phyloP scores from a whole-genome alignment of 2,329 filamentous ascomycete genomes.

The Ceratocystis eucalypticola region DNA sequence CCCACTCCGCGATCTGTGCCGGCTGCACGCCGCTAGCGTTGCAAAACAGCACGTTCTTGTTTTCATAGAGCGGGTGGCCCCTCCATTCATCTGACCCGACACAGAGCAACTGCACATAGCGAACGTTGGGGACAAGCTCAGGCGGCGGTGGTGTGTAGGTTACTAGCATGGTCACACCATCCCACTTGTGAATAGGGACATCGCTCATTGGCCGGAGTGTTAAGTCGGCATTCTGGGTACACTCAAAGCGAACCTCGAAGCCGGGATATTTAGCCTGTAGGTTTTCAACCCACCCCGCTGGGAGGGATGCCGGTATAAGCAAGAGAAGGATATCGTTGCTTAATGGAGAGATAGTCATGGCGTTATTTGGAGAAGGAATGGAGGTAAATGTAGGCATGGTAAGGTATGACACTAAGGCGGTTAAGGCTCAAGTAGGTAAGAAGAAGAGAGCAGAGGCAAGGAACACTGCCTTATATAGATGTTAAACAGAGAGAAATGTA shows the following conservation, averaged over 20 bases:
- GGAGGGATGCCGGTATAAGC: constrained; percentile 26
- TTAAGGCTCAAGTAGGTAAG: neutral
- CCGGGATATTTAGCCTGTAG: constrained; percentile 32
- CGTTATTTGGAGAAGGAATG: neutral
- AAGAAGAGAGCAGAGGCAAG: neutral
- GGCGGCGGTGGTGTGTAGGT: constrained; percentile 33
- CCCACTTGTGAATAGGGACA: constrained; percentile 31
- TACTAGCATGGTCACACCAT: constrained; percentile 36
- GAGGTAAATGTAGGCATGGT: neutral
- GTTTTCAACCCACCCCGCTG: constrained; percentile 27
- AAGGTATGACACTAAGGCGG: neutral
- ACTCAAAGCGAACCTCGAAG: constrained; percentile 27
- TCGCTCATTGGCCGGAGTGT: constrained; percentile 22
- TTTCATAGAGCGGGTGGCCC: constrained; percentile 34
- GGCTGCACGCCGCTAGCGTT: constrained; percentile 46
- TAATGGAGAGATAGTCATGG: neutral
- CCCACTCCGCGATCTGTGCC: constrained; percentile 45
- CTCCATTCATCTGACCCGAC: constrained; percentile 41
- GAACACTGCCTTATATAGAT: too few relatives aligned
- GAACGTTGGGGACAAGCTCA: constrained; percentile 34
- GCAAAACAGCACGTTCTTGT: constrained; percentile 38
- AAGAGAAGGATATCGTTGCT: constrained; percentile 34
- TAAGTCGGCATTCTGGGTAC: constrained; percentile 25
- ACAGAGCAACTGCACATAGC: constrained; percentile 41
- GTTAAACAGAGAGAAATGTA: too few relatives aligned